Conservation (phyloP, 2,329 filamentous ascomycete genomes). For the Westerdykella ornata region DNA sequence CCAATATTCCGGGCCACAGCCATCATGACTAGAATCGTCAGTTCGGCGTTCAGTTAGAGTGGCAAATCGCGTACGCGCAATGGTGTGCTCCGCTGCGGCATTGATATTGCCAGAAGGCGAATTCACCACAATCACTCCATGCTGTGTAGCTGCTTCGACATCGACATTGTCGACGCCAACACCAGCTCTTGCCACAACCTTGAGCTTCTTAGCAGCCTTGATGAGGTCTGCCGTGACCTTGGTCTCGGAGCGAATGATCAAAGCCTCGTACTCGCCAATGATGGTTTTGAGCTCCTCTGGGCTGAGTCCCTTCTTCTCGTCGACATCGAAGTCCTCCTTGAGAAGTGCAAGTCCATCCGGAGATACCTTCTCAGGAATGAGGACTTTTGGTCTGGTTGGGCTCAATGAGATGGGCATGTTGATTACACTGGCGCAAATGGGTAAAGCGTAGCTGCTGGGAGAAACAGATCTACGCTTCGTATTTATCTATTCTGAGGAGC, state of each 20-base stretch:
- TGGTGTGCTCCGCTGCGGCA: conserved; percentile 71
- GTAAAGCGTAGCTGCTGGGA: background rate
- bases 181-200: conserved; percentile 72
- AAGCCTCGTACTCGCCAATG: conserved; percentile 65
- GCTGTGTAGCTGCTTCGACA: conserved; percentile 62
- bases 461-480: background rate
- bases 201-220: conserved; percentile 58
- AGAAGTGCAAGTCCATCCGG: conserved; percentile 69
- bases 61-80: conserved; percentile 43
- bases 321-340: conserved; percentile 59
- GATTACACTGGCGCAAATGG: conserved; percentile 1
- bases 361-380: conserved; percentile 75
- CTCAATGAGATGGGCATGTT: conserved; percentile 29
- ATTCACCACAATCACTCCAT: conserved; percentile 75
- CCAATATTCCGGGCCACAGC: conserved; percentile 68
- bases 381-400: conserved; percentile 46
- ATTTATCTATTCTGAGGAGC: background rate
- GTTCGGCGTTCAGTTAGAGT: conserved; percentile 32
- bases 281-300: conserved; percentile 58
- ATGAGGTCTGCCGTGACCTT: conserved; percentile 67
- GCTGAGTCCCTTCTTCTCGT: conserved; percentile 58
- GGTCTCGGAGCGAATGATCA: conserved; percentile 76
- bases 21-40: conserved; percentile 50
- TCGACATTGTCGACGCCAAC: conserved; percentile 78
- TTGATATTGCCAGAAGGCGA: conserved; percentile 73